phyloP scores from a whole-genome alignment of 192 early-diverging fungal genomes.

The Dissophora ornata region DNA sequence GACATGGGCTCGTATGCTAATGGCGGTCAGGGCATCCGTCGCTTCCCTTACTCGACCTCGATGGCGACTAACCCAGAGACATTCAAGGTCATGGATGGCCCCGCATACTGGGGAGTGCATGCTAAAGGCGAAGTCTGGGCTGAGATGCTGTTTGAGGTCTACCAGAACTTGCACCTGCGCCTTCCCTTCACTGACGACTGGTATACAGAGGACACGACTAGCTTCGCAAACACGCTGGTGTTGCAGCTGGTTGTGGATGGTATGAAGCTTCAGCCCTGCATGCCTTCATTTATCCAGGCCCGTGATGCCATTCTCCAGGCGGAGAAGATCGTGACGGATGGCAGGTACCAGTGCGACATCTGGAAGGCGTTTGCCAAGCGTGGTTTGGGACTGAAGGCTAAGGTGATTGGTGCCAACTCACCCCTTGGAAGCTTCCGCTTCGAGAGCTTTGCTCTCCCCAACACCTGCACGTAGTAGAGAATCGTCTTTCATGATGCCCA shows the following conservation, averaged over 20 bases:
- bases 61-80: conserved; percentile 82
- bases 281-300: conserved; percentile 76
- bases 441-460: conserved; percentile 65
- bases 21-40: conserved; percentile 90
- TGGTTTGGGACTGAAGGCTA: conserved; percentile 84
- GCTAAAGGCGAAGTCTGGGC: conserved; percentile 96
- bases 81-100: conserved; percentile 78
- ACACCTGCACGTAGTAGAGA: conserved; percentile 11
- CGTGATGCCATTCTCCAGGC: conserved; percentile 81
- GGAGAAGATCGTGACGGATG: conserved; percentile 69
- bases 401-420: conserved; percentile 65
- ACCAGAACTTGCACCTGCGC: conserved; percentile 74
- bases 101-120: conserved; percentile 93
- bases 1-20: conserved; percentile 86
- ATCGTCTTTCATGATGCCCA: too few species aligned
- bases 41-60: conserved; percentile 85
- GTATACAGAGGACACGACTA: conserved; percentile 59
- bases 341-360: conserved; percentile 76
- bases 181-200: conserved; percentile 68
- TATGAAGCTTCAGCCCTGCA: conserved; percentile 82
- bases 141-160: conserved; percentile 88
- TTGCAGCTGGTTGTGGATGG: conserved; percentile 80
- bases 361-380: conserved; percentile 90
- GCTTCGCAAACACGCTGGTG: conserved; percentile 75
- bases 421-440: conserved; percentile 69